Base-by-base conservation (phyloP, 2,329 filamentous ascomycete genomes). In the Allantophomopsis cytisporea region DNA sequence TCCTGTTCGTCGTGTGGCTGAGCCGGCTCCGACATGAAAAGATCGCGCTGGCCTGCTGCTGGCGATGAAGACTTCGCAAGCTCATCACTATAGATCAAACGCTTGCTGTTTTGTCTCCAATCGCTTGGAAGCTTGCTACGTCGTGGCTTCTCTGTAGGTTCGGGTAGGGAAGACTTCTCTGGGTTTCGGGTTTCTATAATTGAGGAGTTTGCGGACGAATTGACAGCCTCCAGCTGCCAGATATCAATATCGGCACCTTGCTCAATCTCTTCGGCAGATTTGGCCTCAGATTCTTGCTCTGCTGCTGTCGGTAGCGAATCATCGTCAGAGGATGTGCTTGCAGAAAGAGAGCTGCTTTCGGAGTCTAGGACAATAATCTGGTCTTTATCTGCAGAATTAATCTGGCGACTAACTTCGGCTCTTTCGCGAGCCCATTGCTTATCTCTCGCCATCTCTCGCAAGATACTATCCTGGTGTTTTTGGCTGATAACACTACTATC, bases 71-170 rank as follows among this genome's bases (percentile, higher is more conserved):
- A 20, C 14, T 46, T 45, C 15, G 51, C 50, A 14, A 52, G 36
- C 36, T 55, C 52, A 40, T 56, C 52, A 34, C 45, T 54, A 38
- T 56, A 54, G 1, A 52, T 45, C 14, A 56, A 37, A 37, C 51
- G 38, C 36, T 48, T 51, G 41, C 49, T 55, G 23, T 54, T 54
- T 34, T 52, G 48, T 31, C 51, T 50, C 53, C 53, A 54, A 7
- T 50, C 50, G 39, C 53, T 56, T 21, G 50, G 53, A 23, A 54
- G 41, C 38, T 55, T 56, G 41, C 47, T 48, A 39, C 52, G 39
- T 46, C 47, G 47, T 13, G 53, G 48, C 36, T 42, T 50, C 31
- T 53, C 23, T 12, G 23, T 8, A 28, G 23, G 23, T 10, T 28
- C 23, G 10, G 4, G 23, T 6, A 28, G 4, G 10, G 23, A 28